Percentiles rank a stretch among this genome's conserved stretches.
phyloP scores from a whole-genome alignment of 2,329 filamentous ascomycete species.

The Fusarium robinianum region DNA sequence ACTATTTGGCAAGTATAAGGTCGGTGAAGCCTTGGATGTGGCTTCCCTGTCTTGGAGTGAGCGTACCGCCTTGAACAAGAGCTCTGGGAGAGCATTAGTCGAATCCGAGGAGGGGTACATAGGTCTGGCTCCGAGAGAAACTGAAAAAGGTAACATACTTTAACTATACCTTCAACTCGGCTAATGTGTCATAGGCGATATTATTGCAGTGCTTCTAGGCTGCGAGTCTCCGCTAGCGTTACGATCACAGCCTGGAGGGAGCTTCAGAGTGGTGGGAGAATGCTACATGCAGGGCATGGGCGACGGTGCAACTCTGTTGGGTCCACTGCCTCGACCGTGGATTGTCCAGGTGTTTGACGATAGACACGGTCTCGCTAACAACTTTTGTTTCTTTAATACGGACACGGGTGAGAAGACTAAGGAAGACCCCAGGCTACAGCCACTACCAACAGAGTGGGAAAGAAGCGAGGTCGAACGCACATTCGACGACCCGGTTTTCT shows the following conservation, averaged over 20 bases:
- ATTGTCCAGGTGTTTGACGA: constrained; percentile 4
- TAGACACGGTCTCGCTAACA: too few species aligned
- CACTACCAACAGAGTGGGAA: constrained; percentile 1
- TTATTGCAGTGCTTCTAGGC: constrained; percentile 6
- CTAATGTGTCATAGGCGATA: neutral
- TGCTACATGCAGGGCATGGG: constrained; percentile 4
- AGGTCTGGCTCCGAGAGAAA: neutral
- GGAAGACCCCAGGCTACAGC: constrained; percentile 6
- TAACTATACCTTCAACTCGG: too few species aligned
- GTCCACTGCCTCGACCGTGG: constrained; percentile 3
- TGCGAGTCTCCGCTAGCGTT: constrained; percentile 1
- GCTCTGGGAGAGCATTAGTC: neutral
- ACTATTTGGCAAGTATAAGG: neutral
- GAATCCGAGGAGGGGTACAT: neutral
- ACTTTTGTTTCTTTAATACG: constrained; percentile 4
- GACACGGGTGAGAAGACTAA: neutral
- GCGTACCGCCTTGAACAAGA: neutral
- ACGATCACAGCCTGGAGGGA: neutral
- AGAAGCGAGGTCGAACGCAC: constrained; percentile 1
- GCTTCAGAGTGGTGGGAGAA: neutral
- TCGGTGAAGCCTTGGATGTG: neutral
- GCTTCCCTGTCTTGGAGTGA: neutral
- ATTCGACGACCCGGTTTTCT: constrained; percentile 2
- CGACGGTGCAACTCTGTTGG: constrained; percentile 4
- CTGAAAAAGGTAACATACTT: neutral